Evolutionary conservation across 169 alveolate genomes (phyloP).

Genomic region (Plasmodium cynomolgi): DNA sequence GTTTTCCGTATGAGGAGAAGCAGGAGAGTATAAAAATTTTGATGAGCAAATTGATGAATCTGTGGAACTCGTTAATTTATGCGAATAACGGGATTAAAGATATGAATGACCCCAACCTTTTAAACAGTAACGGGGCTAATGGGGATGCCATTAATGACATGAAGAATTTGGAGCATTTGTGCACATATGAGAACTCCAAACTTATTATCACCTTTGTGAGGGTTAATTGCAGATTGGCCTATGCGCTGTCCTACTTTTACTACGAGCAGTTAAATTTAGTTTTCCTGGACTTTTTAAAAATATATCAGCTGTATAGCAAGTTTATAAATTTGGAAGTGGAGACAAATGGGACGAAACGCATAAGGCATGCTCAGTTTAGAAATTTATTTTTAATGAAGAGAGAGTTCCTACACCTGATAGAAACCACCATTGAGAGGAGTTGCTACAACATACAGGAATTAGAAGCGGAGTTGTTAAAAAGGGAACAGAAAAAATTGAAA

Average conservation of each 20-base stretch:
- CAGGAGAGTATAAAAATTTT: conserved; percentile 71
- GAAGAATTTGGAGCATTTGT: conserved; percentile 57
- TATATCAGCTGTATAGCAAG: conserved; percentile 85
- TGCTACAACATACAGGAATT: conserved; percentile 76
- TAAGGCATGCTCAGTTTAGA: conserved; percentile 71
- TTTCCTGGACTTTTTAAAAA: conserved; percentile 74
- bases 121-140: background rate
- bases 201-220: conserved; percentile 71
- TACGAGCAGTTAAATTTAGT: conserved; percentile 67
- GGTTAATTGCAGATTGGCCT: conserved; percentile 74
- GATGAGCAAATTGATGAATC: conserved; percentile 65
- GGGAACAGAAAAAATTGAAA: conserved; percentile 69
- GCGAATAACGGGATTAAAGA: conserved; percentile 55
- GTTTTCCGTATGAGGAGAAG: conserved; percentile 72
- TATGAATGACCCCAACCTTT: conserved; percentile 1
- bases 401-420: conserved; percentile 82
- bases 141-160: conserved; percentile 15
- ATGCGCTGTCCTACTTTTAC: conserved; percentile 65
- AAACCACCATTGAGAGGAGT: conserved; percentile 80
- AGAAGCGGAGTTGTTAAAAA: conserved; percentile 66
- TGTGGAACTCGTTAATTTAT: conserved; percentile 54
- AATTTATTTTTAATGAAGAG: conserved; percentile 79
- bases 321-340: conserved; percentile 82
- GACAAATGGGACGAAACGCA: conserved; percentile 78
- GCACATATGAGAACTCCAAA: conserved; percentile 69